Base-by-base conservation (phyloP, 257 asterid genomes). In the Galeopsis tetrahit region DNA sequence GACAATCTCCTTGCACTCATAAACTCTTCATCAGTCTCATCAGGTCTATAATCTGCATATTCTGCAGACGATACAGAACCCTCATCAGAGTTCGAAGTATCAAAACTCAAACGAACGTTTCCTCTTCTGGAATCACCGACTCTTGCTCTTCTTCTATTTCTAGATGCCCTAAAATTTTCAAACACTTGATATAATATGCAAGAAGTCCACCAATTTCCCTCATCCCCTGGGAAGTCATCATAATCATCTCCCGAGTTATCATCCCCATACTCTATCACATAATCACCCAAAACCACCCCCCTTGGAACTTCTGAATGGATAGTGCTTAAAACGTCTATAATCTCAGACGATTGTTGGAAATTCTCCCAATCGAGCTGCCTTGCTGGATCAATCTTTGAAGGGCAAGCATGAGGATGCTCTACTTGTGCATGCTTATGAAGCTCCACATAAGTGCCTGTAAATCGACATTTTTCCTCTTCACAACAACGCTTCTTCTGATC, bases 361-460 rank as follows among this genome's bases (percentile, higher is more conserved):
- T 87, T 91, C 15, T 91, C 97, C 97, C 97, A 91, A 65, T 87
- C 96, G 64, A 91, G 90, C 82, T 84, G 89, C 61, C 96, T 85
- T 13, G 96, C 95, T 28, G 94, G 94, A 74, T 91, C 97, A 5
- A 91, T 81, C 68, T 91, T 89, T 1, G 97, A 87, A 59, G 95
- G 97, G 72, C 84, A 73, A 15, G 96, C 83, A 72, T 87, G 90
- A 42, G 97, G 97, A 72, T 91, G 97, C 71, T 87, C 96, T 13
- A 85, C 63, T 43, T 76, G 81, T 3, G 85, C 95, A 78, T 91
- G 97, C 84, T 82, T 80, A 60, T 76, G 88, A 61, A 91, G 96
- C 79, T 91, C 96, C 61, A 66, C 13, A 63, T 75, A 89, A 6
- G 94, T 82, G 65, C 96, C 97, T 33, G 85, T 68, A 73, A 83